phyloP scores from a whole-genome alignment of 164 flowering plant genomes.

The Piper betle region DNA sequence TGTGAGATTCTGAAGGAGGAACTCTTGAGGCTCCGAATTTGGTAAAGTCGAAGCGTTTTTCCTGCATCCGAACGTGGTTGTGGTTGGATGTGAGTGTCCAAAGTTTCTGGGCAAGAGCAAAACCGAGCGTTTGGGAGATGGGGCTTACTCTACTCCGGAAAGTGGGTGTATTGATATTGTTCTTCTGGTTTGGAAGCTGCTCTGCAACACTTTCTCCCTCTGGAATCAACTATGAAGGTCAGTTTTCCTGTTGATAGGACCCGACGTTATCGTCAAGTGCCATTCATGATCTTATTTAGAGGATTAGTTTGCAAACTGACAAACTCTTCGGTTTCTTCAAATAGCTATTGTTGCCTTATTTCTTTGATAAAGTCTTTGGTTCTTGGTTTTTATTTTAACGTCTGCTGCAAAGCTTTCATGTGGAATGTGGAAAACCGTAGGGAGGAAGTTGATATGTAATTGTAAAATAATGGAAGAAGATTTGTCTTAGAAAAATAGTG shows the following conservation, averaged over 20 bases:
- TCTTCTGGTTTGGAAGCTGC: conserved; percentile 25
- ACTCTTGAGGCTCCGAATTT: not conserved
- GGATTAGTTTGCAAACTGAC: no score
- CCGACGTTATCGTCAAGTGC: not conserved
- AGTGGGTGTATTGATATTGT: conserved; percentile 38
- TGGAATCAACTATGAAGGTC: conserved; percentile 91
- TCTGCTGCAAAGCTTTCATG: no score
- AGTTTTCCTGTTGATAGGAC: conserved; percentile 5
- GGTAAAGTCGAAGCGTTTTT: not conserved
- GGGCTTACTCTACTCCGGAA: conserved; percentile 17
- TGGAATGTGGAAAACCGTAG: no score
- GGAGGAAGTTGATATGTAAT: no score
- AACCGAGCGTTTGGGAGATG: conserved; percentile 30
- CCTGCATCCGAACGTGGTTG: conserved; percentile 1
- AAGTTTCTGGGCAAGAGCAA: not conserved
- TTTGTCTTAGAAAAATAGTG: no score
- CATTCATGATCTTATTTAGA: not conserved
- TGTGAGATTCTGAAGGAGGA: not conserved
- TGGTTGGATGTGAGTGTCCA: conserved; percentile 10
- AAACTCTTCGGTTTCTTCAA: no score
- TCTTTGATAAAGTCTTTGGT: no score
- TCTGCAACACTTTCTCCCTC: conserved; percentile 83
- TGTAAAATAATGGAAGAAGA: no score
- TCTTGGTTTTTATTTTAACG: no score
- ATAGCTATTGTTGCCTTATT: no score